These are phyloP conservation scores for Sporothrix euskadiensis DNA, from an alignment of 2,329 filamentous ascomycete species.

Conservation along the genomic window DNA sequence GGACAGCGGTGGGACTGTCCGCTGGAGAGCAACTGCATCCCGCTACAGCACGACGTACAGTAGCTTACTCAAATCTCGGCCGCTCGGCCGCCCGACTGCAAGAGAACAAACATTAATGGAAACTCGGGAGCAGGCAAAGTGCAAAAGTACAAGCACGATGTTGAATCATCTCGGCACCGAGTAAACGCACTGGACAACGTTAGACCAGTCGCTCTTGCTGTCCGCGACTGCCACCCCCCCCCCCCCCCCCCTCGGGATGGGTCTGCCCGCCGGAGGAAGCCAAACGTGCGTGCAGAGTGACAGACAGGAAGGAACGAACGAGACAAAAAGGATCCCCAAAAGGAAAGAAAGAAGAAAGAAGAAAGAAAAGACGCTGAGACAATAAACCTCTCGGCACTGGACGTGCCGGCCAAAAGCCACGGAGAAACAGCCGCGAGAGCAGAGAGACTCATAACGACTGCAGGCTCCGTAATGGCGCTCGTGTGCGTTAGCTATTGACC, in stretches of 20 bases:
- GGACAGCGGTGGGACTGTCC: slow-evolving; percentile 3
- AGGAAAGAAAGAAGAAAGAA: background rate
- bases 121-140: background rate
- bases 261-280: background rate
- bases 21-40: background rate
- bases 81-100: background rate
- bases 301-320: background rate
- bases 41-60: slow-evolving; percentile 14
- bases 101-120: background rate
- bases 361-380: background rate
- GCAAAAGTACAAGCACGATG: background rate
- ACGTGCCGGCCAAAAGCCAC: background rate
- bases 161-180: background rate
- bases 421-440: background rate
- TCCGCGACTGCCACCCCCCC: background rate
- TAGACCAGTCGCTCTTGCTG: background rate
- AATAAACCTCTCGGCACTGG: background rate
- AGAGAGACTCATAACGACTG: background rate
- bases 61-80: background rate
- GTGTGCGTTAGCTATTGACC: background rate
- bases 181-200: background rate
- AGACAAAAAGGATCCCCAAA: background rate
- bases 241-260: background rate
- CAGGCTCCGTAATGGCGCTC: background rate
- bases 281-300: background rate